Conservation (phyloP, 148 eudicot genomes). For the Pharnaceum exiguum region DNA sequence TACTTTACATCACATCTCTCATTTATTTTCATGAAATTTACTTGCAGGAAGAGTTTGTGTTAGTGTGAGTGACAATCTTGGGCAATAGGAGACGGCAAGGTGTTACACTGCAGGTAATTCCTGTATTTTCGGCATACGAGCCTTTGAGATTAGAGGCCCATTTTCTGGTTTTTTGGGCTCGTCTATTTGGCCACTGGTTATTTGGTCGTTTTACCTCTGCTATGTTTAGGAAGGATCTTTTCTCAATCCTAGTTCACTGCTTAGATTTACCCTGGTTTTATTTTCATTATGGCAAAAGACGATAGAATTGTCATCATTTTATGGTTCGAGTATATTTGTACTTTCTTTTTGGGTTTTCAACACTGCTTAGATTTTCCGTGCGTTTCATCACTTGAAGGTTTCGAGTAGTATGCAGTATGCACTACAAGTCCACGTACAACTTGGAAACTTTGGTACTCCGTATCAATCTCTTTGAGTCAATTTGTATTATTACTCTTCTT, state of each 20-base stretch:
- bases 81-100: slow-evolving; percentile 7
- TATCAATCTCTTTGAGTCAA: too few species aligned
- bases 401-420: too few species aligned
- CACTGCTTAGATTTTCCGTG: too few species aligned
- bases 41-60: too few species aligned
- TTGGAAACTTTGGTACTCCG: too few species aligned
- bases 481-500: too few species aligned
- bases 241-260: slow-evolving; percentile 15
- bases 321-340: neutral
- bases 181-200: slow-evolving; percentile 3
- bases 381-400: too few species aligned
- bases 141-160: slow-evolving; percentile 19
- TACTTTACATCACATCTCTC: slow-evolving; percentile 5
- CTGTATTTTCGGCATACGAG: slow-evolving; percentile 14
- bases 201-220: neutral
- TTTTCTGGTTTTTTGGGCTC: slow-evolving; percentile 17
- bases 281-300: slow-evolving; percentile 11
- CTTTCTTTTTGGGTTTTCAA: neutral
- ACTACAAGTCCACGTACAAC: too few species aligned
- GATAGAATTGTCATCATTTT: slow-evolving; percentile 5
- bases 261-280: slow-evolving; percentile 12
- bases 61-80: slow-evolving; percentile 1
- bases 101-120: slow-evolving; percentile 20
- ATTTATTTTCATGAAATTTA: too few species aligned
- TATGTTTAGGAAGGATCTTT: slow-evolving; percentile 27